Evolutionary conservation across 1,284 basidiomycete species (phyloP).

Genomic region (Cryptococcus deneoformans): DNA sequence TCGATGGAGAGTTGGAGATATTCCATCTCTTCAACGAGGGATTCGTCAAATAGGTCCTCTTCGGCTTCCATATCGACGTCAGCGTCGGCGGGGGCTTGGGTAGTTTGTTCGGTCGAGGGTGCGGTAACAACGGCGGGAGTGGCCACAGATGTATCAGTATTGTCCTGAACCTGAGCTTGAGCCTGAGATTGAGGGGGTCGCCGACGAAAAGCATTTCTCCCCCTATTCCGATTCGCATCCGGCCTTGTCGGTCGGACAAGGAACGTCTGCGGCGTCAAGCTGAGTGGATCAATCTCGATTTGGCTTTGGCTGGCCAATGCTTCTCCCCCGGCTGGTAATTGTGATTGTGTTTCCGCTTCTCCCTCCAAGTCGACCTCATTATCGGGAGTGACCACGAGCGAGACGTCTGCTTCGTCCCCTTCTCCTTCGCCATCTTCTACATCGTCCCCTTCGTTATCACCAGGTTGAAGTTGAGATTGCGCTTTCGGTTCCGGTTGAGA

Average conservation of each 20-base stretch:
- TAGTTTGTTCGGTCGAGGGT: background rate
- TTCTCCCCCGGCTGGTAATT: conserved; percentile 8
- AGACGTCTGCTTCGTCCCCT: conserved; percentile 1
- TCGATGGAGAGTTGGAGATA: conserved; percentile 87
- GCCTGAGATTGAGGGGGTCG: conserved; percentile 18
- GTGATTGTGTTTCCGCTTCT: conserved; percentile 14
- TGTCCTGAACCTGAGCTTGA: background rate
- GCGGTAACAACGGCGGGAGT: background rate
- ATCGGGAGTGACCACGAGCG: background rate
- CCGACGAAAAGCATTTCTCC: conserved; percentile 38
- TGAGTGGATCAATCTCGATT: conserved; percentile 22
- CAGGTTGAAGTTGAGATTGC: background rate
- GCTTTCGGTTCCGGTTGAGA: background rate
- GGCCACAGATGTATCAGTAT: background rate
- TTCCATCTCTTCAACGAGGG: conserved; percentile 68
- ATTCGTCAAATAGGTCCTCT: conserved; percentile 53
- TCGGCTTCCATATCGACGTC: conserved; percentile 42
- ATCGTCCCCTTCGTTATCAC: conserved; percentile 1
- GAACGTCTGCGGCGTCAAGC: conserved; percentile 47
- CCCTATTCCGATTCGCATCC: conserved; percentile 43
- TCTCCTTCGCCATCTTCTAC: background rate
- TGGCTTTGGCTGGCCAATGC: conserved; percentile 1
- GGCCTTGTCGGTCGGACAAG: conserved; percentile 47
- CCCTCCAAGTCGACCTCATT: background rate
- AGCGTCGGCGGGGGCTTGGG: no score